Percentiles rank a stretch among this genome's conserved stretches.
These are phyloP conservation scores for Fusarium protoensiforme DNA, from an alignment of 2,329 filamentous ascomycete species.

Conservation along the genomic window DNA sequence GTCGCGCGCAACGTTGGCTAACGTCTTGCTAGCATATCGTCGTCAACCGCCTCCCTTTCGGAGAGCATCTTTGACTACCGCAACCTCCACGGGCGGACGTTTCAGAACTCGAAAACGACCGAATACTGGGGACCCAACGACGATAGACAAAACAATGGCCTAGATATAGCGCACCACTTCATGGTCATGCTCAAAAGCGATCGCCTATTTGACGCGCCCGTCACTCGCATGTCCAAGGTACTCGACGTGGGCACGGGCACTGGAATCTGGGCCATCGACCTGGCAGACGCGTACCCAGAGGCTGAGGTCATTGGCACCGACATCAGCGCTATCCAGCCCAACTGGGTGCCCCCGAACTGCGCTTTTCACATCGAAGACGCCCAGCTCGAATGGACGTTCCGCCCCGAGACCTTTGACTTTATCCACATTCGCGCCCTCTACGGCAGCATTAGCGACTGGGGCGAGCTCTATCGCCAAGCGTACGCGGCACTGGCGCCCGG, in stretches of 20 bases:
- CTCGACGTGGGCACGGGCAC: conserved; percentile 21
- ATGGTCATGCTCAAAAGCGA: conserved; percentile 38
- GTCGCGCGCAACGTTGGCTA: not conserved
- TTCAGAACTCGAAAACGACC: conserved; percentile 42
- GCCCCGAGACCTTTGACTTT: conserved; percentile 61
- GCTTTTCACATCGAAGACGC: conserved; percentile 17
- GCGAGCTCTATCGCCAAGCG: conserved; percentile 62
- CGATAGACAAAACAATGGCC: conserved; percentile 38
- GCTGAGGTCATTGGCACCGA: conserved; percentile 62
- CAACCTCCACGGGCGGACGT: conserved; percentile 46
- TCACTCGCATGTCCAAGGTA: conserved; percentile 58
- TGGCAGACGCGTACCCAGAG: conserved; percentile 55
- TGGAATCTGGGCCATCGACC: conserved; percentile 51
- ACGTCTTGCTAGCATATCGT: conserved; percentile 22
- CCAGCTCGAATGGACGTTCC: conserved; percentile 55
- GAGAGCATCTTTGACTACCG: conserved; percentile 49
- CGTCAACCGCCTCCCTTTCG: conserved; percentile 47
- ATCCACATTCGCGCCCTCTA: conserved; percentile 68
- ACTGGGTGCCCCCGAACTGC: conserved; percentile 20
- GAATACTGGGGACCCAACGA: conserved; percentile 46
- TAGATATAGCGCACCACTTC: conserved; percentile 42
- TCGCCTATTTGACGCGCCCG: conserved; percentile 16
- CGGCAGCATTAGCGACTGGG: conserved; percentile 68
- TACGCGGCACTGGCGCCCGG: conserved; percentile 59
- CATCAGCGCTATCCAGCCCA: conserved; percentile 65